These are phyloP conservation scores for Chionographis japonica DNA, from an alignment of 106 monocot species.

Conservation along the genomic window DNA sequence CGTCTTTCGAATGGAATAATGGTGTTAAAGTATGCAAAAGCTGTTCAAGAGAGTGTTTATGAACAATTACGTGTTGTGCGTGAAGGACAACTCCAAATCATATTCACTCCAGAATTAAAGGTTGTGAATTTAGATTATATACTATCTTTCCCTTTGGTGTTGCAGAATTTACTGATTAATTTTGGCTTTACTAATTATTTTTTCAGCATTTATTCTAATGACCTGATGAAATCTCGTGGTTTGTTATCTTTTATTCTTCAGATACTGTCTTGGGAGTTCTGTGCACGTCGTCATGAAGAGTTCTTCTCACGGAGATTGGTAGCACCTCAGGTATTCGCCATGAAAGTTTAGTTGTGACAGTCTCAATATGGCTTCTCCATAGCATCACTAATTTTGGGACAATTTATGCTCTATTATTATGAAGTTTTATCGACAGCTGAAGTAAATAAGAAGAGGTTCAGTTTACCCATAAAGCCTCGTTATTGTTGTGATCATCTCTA, in stretches of 20 bases:
- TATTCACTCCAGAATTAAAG: constrained; percentile 92
- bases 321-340: constrained; percentile 74
- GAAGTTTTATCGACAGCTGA: no score
- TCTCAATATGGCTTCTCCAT: neutral
- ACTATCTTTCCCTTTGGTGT: neutral
- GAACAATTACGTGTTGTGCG: constrained; percentile 86
- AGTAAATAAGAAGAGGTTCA: neutral
- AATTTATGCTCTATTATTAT: neutral
- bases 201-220: neutral
- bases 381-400: no score
- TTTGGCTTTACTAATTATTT: neutral
- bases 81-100: constrained; percentile 82
- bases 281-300: constrained; percentile 88
- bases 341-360: neutral
- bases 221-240: neutral
- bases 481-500: neutral
- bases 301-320: constrained; percentile 73
- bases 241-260: constrained; percentile 24
- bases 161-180: neutral
- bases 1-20: constrained; percentile 64
- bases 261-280: constrained; percentile 97
- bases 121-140: constrained; percentile 19
- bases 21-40: constrained; percentile 87
- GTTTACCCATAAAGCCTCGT: neutral
- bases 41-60: constrained; percentile 83